phyloP scores from a whole-genome alignment of 495 filamentous ascomycete genomes.

The Aspergillus coremiiformis region DNA sequence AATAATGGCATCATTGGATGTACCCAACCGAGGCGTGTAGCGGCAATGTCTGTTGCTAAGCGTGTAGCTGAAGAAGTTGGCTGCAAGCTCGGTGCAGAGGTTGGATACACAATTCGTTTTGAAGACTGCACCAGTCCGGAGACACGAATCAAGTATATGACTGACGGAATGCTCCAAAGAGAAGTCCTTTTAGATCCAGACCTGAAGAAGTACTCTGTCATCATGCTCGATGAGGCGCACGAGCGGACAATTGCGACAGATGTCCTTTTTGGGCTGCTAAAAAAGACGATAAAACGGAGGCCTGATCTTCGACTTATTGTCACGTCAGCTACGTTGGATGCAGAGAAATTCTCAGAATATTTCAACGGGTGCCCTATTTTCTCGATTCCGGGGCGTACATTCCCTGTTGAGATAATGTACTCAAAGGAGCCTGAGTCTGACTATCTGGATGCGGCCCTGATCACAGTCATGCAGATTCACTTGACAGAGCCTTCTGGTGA shows the following conservation, averaged over 20 bases:
- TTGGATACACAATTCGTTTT: constrained; percentile 97
- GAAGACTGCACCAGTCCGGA: constrained; percentile 87
- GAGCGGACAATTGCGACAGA: constrained; percentile 96
- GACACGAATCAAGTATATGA: constrained; percentile 99
- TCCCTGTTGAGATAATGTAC: constrained; percentile 91
- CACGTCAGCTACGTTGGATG: constrained; percentile 91
- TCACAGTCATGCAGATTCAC: constrained; percentile 98
- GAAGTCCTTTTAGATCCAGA: constrained; percentile 89
- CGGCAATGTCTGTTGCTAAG: constrained; percentile 94
- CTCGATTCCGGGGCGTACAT: constrained; percentile 90
- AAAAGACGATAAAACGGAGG: constrained; percentile 82
- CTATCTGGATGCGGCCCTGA: constrained; percentile 90
- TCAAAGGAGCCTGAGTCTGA: constrained; percentile 90
- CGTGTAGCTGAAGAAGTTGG: constrained; percentile 96
- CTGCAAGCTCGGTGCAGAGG: constrained; percentile 80
- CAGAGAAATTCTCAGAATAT: constrained; percentile 94
- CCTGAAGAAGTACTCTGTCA: constrained; percentile 81
- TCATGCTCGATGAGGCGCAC: constrained; percentile 98
- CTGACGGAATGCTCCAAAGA: constrained; percentile 94
- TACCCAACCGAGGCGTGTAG: constrained; percentile 94
- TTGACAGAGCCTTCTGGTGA: constrained; percentile 84
- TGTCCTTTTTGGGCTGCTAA: constrained; percentile 86
- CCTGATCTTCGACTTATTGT: constrained; percentile 91
- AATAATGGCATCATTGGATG: constrained; percentile 92
- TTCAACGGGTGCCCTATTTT: constrained; percentile 94